Conservation (phyloP, 345 rosid genomes). For the Lepidium aucheri region DNA sequence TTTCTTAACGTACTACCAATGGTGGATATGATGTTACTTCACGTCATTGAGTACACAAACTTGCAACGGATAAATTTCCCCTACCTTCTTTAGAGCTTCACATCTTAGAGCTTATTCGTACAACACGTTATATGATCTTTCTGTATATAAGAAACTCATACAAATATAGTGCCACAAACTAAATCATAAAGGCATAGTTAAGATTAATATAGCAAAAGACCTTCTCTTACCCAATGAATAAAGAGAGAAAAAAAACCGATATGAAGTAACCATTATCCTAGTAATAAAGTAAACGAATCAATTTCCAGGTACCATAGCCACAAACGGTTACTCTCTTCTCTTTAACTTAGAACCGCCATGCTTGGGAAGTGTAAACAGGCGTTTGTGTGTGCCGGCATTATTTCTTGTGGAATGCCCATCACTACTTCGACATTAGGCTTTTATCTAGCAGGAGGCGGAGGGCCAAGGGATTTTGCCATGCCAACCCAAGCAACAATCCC, state of each 20-base stretch:
- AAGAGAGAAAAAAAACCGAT: not conserved
- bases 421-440: not conserved
- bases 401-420: not conserved
- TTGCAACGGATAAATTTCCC: not conserved
- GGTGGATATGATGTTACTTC: too few relatives aligned
- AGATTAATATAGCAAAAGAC: not conserved
- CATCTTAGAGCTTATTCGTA: not conserved
- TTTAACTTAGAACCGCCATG: constrained; percentile 1
- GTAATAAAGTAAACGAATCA: not conserved
- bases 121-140: not conserved
- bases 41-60: not conserved
- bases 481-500: constrained; percentile 86
- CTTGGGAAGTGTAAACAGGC: not conserved
- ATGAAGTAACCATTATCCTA: constrained; percentile 6
- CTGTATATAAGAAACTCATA: not conserved
- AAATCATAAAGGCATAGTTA: not conserved
- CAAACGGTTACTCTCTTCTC: not conserved
- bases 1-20: too few relatives aligned
- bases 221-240: not conserved
- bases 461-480: constrained; percentile 76
- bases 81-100: not conserved
- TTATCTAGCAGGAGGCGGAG: constrained; percentile 38
- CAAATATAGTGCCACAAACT: not conserved
- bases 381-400: not conserved
- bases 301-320: not conserved